phyloP scores from a whole-genome alignment of 169 alveolate genomes.

The Babesia divergens region DNA sequence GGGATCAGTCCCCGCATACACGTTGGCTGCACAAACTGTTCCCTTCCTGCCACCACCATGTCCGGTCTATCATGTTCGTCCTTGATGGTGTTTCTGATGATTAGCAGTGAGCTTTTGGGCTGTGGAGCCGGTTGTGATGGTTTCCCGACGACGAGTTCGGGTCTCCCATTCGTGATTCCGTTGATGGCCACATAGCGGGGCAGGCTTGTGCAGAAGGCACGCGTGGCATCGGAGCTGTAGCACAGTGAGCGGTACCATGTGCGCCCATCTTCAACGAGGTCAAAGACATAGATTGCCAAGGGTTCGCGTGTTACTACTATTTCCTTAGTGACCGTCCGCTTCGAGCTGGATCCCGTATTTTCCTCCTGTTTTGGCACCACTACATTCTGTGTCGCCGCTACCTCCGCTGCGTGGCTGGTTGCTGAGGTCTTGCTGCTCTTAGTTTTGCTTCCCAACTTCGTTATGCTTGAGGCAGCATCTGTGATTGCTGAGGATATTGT shows the following conservation, averaged over 20 bases:
- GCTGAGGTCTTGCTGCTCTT: slow-evolving; percentile 13
- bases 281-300: slow-evolving; percentile 67
- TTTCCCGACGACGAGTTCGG: slow-evolving; percentile 31
- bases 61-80: neutral
- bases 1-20: slow-evolving; percentile 67
- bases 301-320: slow-evolving; percentile 64
- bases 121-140: slow-evolving; percentile 30
- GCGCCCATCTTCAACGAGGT: slow-evolving; percentile 68
- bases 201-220: slow-evolving; percentile 53
- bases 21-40: slow-evolving; percentile 60
- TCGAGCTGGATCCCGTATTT: slow-evolving; percentile 15
- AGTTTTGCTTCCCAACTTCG: slow-evolving; percentile 41
- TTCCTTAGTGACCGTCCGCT: slow-evolving; percentile 60
- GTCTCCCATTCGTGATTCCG: neutral
- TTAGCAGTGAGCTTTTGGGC: slow-evolving; percentile 29
- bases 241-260: slow-evolving; percentile 70
- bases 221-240: slow-evolving; percentile 69
- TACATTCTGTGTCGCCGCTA: slow-evolving; percentile 27
- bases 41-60: slow-evolving; percentile 37
- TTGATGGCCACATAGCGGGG: slow-evolving; percentile 49
- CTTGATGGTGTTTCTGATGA: slow-evolving; percentile 34
- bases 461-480: slow-evolving; percentile 57
- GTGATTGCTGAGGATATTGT: slow-evolving; percentile 49
- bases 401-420: slow-evolving; percentile 24
- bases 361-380: slow-evolving; percentile 24